Evolutionary conservation across 2,329 filamentous ascomycete genomes (phyloP).

Genomic region (Clarireedia hainanense): DNA sequence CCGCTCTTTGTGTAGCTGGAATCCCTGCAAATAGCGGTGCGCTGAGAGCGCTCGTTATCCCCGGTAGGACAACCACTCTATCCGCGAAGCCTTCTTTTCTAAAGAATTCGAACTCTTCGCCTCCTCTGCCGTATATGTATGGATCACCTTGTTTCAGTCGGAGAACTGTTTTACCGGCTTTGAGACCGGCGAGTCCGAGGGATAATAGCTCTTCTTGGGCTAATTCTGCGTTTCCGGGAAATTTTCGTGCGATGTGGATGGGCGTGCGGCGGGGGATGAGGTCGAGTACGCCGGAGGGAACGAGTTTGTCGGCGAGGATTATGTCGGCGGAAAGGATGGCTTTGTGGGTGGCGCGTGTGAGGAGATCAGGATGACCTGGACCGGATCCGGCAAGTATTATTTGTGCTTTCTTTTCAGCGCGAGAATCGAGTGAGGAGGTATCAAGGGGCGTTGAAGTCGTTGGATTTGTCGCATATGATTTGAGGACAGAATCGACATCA

Average conservation of each 20-base stretch:
- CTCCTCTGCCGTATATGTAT: conserved; percentile 90
- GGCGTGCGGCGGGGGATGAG: conserved; percentile 84
- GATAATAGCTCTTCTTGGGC: conserved; percentile 85
- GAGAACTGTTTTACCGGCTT: conserved; percentile 70
- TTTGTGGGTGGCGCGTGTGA: conserved; percentile 75
- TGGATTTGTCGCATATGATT: conserved; percentile 49
- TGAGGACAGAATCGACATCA: conserved; percentile 71
- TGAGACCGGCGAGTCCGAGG: conserved; percentile 62
- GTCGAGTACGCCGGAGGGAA: conserved; percentile 76
- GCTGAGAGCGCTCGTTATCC: conserved; percentile 80
- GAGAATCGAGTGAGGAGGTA: conserved; percentile 25
- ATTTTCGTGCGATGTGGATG: conserved; percentile 90
- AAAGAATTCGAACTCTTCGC: conserved; percentile 88
- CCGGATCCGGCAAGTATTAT: conserved; percentile 89
- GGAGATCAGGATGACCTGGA: conserved; percentile 83
- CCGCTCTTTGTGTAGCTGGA: conserved; percentile 79
- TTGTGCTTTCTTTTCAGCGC: conserved; percentile 44
- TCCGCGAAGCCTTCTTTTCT: conserved; percentile 59
- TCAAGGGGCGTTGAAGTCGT: conserved; percentile 26
- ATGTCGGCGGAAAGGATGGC: conserved; percentile 69
- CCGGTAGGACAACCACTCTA: conserved; percentile 65
- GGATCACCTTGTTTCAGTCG: conserved; percentile 94
- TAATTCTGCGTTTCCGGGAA: conserved; percentile 90
- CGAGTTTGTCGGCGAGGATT: conserved; percentile 80
- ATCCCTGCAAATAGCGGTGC: conserved; percentile 85